Conservation (phyloP, 495 filamentous ascomycete genomes). For the Rhypophila decipiens region DNA sequence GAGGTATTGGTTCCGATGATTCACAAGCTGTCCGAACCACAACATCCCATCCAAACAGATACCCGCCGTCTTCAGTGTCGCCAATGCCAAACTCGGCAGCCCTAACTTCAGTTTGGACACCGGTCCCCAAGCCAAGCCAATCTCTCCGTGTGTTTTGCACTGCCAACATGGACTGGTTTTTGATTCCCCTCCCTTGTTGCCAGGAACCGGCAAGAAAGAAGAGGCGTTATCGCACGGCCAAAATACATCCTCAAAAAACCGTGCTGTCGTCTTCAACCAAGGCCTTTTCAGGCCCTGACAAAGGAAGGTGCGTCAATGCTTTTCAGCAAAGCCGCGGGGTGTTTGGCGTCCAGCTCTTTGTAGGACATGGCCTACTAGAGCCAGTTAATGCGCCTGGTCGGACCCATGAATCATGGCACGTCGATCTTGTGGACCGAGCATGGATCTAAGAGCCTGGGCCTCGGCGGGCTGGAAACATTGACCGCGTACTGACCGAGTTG, state of each 20-base stretch:
- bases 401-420: conserved; percentile 38
- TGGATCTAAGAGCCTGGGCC: conserved; percentile 28
- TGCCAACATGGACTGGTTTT: conserved; percentile 80
- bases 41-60: conserved; percentile 5
- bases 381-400: conserved; percentile 73
- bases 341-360: conserved; percentile 59
- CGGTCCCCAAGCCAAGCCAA: conserved; percentile 29
- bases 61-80: conserved; percentile 32
- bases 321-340: conserved; percentile 21
- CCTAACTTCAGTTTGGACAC: conserved; percentile 27
- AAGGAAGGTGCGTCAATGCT: conserved; percentile 28
- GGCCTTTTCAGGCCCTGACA: conserved; percentile 31
- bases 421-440: conserved; percentile 35
- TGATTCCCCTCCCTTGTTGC: conserved; percentile 62
- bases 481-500: background rate
- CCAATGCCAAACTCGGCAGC: conserved; percentile 32
- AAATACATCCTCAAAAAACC: conserved; percentile 81
- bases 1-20: conserved; percentile 13
- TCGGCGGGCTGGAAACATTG: conserved; percentile 21
- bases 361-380: conserved; percentile 45
- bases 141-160: conserved; percentile 67
- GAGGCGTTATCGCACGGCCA: conserved; percentile 64
- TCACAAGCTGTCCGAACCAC: conserved; percentile 11
- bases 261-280: conserved; percentile 46
- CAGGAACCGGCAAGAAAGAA: conserved; percentile 32